These are phyloP conservation scores for Aristolochia contorta DNA, from an alignment of 164 flowering plant species.

Conservation along the genomic window DNA sequence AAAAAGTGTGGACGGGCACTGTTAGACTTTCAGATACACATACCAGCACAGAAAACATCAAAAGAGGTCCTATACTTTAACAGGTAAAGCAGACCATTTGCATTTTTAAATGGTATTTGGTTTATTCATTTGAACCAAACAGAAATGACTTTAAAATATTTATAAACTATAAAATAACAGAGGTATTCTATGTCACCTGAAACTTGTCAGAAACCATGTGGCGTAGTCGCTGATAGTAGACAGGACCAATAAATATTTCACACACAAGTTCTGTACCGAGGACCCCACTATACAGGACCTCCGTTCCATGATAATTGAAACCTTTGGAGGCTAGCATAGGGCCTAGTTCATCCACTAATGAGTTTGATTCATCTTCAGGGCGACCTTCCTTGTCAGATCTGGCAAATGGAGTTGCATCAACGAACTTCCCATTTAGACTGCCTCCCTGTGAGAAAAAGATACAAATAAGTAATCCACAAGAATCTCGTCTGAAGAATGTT, in stretches of 20 bases:
- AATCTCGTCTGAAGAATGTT: no score
- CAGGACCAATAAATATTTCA: constrained; percentile 96
- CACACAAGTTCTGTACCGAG: constrained; percentile 79
- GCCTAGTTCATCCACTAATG: constrained; percentile 85
- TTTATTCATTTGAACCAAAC: no score
- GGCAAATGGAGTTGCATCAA: constrained; percentile 87
- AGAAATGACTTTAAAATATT: no score
- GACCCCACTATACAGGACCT: constrained; percentile 84
- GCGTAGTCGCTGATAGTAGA: constrained; percentile 87
- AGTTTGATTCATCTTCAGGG: constrained; percentile 27
- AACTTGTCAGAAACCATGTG: constrained; percentile 98
- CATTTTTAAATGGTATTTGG: no score
- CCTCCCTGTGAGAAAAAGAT: constrained; percentile 52
- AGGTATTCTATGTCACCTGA: constrained; percentile 35
- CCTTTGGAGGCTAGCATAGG: constrained; percentile 44
- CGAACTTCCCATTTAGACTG: constrained; percentile 64
- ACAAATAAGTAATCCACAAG: background rate
- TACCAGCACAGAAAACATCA: no score
- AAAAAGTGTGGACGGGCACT: no score
- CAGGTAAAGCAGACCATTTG: no score
- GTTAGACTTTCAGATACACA: no score
- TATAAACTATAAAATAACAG: no score
- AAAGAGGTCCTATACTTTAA: no score
- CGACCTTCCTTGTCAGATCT: constrained; percentile 33
- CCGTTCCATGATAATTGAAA: constrained; percentile 75